A percentile compares a stretch with the other conserved stretches of the same genome.
phyloP scores from a whole-genome alignment of 2,329 filamentous ascomycete genomes.

The Cercospora janseana region DNA sequence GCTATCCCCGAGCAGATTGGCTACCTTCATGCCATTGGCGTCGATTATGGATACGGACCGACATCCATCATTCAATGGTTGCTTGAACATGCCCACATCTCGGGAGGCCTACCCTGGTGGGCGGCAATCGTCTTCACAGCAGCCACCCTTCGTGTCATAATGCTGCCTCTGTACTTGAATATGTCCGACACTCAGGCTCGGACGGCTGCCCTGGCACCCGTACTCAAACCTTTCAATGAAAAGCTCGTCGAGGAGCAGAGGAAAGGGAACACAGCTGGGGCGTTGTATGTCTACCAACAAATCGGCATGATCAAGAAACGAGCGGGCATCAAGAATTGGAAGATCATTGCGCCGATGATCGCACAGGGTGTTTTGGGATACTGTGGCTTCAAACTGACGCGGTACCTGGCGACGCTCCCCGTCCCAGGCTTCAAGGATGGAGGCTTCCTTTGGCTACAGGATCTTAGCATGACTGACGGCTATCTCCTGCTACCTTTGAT shows the following conservation, averaged over 20 bases:
- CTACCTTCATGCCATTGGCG: conserved; percentile 75
- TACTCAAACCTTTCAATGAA: conserved; percentile 56
- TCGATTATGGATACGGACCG: conserved; percentile 84
- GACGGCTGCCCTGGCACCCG: conserved; percentile 59
- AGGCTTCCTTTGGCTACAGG: conserved; percentile 72
- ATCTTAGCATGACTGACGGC: conserved; percentile 75
- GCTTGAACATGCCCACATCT: conserved; percentile 81
- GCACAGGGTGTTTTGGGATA: conserved; percentile 69
- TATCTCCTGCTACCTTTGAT: conserved; percentile 66
- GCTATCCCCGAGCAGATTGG: conserved; percentile 71
- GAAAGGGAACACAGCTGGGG: conserved; percentile 48
- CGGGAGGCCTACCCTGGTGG: conserved; percentile 76
- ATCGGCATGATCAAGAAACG: conserved; percentile 53
- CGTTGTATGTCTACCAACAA: conserved; percentile 50
- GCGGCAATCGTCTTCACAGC: conserved; percentile 67
- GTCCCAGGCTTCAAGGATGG: conserved; percentile 74
- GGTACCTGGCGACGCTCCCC: conserved; percentile 71
- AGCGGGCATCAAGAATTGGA: conserved; percentile 55
- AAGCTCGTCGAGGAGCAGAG: conserved; percentile 51
- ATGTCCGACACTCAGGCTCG: conserved; percentile 63
- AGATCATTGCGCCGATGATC: conserved; percentile 56
- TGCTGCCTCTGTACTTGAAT: conserved; percentile 65
- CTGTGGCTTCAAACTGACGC: conserved; percentile 75
- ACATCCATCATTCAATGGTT: conserved; percentile 70
- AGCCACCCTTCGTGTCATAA: conserved; percentile 60